A percentile compares a stretch with the other conserved stretches of the same genome.
Conservation (phyloP, 2,329 filamentous ascomycete genomes). For the Phaeomoniella chlamydospora region DNA sequence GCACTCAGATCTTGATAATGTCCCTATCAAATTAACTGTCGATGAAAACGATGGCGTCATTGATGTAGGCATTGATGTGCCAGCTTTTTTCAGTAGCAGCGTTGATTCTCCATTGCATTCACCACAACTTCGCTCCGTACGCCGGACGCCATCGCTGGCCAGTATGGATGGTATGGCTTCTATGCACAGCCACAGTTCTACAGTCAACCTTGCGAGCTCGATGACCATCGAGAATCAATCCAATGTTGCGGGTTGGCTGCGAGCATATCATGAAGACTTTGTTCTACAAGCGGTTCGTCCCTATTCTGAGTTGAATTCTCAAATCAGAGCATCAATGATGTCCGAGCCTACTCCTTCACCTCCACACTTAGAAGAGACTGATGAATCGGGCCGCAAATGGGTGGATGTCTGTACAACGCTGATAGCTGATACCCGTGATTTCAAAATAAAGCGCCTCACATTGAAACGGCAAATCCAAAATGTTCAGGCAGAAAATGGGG, state of each 20-base stretch:
- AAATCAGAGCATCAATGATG: slow-evolving; percentile 42
- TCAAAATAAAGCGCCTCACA: slow-evolving; percentile 40
- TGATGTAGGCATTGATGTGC: slow-evolving; percentile 42
- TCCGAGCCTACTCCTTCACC: slow-evolving; percentile 31
- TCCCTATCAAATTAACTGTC: slow-evolving; percentile 6
- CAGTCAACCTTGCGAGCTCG: slow-evolving; percentile 15
- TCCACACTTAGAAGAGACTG: slow-evolving; percentile 18
- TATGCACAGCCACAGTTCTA: slow-evolving; percentile 24
- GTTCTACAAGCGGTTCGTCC: slow-evolving; percentile 42
- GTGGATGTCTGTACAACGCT: slow-evolving; percentile 42
- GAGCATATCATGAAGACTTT: slow-evolving; percentile 44
- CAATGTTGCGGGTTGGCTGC: slow-evolving; percentile 44
- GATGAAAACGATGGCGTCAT: slow-evolving; percentile 41
- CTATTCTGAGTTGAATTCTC: slow-evolving; percentile 35
- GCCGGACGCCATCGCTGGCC: slow-evolving; percentile 23
- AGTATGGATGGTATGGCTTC: slow-evolving; percentile 36
- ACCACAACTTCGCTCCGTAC: slow-evolving; percentile 11
- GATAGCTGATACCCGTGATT: slow-evolving; percentile 38
- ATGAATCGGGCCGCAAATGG: slow-evolving; percentile 29
- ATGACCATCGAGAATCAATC: slow-evolving; percentile 31
- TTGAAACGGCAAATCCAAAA: slow-evolving; percentile 30
- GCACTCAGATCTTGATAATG: slow-evolving; percentile 4
- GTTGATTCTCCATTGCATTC: slow-evolving; percentile 20
- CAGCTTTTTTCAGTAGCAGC: slow-evolving; percentile 26
- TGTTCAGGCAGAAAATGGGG: slow-evolving; percentile 8